Base-by-base conservation (phyloP, 495 filamentous ascomycete genomes). In the Aspergillus panamensis region DNA sequence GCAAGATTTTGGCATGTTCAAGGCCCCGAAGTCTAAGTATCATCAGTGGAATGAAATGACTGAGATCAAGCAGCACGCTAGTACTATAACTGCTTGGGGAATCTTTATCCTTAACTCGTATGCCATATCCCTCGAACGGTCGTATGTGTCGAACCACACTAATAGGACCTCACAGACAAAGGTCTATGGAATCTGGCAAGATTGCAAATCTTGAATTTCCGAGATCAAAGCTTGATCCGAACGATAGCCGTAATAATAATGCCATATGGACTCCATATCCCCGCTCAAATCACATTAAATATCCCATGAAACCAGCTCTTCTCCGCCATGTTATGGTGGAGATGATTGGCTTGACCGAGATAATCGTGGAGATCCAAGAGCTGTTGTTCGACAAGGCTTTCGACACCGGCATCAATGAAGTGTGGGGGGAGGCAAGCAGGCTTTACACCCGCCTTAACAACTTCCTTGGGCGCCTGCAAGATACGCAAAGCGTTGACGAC, bases 181-280 rank as follows among this genome's bases (percentile, higher is more conserved):
- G 73, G 48, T 71, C 72, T 9, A 63, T 69, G 63, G 69, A 68
- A 48, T 58, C 64, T 39, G 54, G 63, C n/a, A 73, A 56, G 32
- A 32, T 53, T 3, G 39, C 64, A 14, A 63, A 65, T 21, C 57
- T 73, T 25, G 49, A 17, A 3, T 56, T 29, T 19, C 72, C 73
- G 3, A 58, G 57, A 20, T 64, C 25, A n/a, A 51, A 48, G 13
- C 55, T 68, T n/a, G 54, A 62, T 17, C 13, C 47, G 17, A 58
- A 44, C 40, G 62, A 65, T 25, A 53, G 62, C 20, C 33, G 45
- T n/a, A 42, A 63, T 29, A 60, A 67, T 33, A 62, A 66, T 43
- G 58, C 67, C 31, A 42, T 62, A 4, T 78, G 75, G 75, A 64
- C 32, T 6, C 70, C 75, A 3, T 78, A 78, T 53, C 75, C 74